Conservation (phyloP, 176 grass and related monocot species). For the Carex pumila region DNA sequence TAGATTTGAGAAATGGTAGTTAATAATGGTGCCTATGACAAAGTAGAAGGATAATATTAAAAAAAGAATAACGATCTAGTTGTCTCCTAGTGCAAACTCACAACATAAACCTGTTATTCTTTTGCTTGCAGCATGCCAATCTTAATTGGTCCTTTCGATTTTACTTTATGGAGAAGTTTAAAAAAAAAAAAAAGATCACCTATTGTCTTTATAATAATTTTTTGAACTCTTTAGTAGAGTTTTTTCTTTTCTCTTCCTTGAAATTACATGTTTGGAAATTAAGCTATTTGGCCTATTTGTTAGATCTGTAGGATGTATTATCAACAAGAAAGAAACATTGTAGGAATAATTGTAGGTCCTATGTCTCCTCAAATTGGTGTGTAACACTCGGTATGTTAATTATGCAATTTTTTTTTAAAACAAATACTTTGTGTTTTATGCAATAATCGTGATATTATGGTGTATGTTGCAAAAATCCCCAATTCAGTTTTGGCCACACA, state of each 20-base stretch:
- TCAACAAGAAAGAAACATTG: neutral
- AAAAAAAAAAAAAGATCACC: neutral
- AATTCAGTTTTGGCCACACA: neutral
- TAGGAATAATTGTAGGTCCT: neutral
- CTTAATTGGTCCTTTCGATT: neutral
- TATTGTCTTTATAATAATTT: neutral
- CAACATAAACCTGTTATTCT: neutral
- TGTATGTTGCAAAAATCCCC: neutral
- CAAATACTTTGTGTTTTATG: neutral
- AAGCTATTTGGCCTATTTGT: neutral
- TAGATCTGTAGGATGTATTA: neutral
- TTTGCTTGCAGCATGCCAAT: neutral
- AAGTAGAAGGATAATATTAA: neutral
- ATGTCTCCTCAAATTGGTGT: neutral
- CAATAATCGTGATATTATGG: neutral
- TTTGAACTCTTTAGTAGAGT: neutral
- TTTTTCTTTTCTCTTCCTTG: neutral
- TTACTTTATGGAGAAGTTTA: neutral
- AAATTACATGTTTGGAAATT: neutral
- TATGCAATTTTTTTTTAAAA: neutral
- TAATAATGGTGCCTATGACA: neutral
- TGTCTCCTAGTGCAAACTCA: neutral
- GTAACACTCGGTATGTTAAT: neutral
- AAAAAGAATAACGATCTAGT: neutral
- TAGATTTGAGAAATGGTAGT: neutral